Percentiles rank a stretch among this genome's conserved stretches.
Evolutionary conservation across 2,329 filamentous ascomycete species (phyloP).

Genomic region (Pseudogymnoascus sp.): DNA sequence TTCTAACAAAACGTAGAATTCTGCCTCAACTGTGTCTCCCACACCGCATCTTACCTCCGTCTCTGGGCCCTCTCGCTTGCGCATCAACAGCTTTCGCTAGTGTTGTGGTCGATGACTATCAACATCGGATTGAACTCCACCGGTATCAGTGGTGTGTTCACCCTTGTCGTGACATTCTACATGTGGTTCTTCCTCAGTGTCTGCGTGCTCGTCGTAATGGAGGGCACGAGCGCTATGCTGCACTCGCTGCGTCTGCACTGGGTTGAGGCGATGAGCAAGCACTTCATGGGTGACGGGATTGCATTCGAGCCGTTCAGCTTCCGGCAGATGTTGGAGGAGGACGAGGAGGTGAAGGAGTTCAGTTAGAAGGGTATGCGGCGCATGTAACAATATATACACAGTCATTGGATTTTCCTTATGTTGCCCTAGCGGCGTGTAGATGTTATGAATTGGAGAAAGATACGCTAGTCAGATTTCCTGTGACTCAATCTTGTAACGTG

Average conservation of each 20-base stretch:
- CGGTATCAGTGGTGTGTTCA: conserved; percentile 64
- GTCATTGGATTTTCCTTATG: conserved; percentile 8
- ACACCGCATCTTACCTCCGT: conserved; percentile 96
- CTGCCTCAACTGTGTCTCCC: conserved; percentile 97
- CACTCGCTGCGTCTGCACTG: conserved; percentile 86
- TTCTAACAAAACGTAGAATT: conserved; percentile 59
- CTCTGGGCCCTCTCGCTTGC: conserved; percentile 96
- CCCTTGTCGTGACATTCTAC: conserved; percentile 74
- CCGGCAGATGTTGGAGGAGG: conserved; percentile 74
- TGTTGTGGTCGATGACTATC: conserved; percentile 95
- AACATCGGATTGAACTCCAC: conserved; percentile 61
- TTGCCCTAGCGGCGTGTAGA: conserved; percentile 7
- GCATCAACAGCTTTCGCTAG: conserved; percentile 93
- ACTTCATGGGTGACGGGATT: conserved; percentile 84
- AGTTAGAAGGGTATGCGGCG: conserved; percentile 16
- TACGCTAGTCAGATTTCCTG: conserved; percentile 3
- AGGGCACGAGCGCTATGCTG: conserved; percentile 92
- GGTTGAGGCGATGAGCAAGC: conserved; percentile 97
- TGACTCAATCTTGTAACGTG: conserved; percentile 8
- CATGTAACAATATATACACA: conserved; percentile 8
- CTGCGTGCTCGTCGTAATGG: conserved; percentile 82
- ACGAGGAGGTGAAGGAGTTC: conserved; percentile 52
- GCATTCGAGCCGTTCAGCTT: conserved; percentile 88
- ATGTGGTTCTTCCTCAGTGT: conserved; percentile 84
- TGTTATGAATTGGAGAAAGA: conserved; percentile 8